phyloP scores from a whole-genome alignment of 106 monocot species.

The Dioscorea dumetorum region DNA sequence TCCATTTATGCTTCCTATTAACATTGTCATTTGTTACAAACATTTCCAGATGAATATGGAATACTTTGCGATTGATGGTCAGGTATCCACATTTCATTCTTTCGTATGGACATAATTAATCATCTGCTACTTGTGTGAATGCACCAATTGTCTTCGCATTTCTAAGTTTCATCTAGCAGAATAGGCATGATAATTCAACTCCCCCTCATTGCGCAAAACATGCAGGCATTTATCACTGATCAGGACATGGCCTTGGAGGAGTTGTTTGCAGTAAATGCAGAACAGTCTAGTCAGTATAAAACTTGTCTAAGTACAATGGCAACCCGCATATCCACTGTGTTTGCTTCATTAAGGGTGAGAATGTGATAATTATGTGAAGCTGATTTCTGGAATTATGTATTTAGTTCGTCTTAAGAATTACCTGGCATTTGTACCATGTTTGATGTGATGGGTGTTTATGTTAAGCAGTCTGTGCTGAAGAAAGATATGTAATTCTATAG shows the following conservation, averaged over 20 bases:
- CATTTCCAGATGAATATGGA: constrained; percentile 82
- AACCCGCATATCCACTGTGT: constrained; percentile 50
- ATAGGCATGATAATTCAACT: too few relatives aligned
- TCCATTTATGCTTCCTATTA: not conserved
- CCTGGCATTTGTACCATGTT: too few relatives aligned
- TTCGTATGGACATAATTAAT: too few relatives aligned
- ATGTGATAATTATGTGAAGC: too few relatives aligned
- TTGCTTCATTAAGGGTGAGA: constrained; percentile 65
- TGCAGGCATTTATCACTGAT: constrained; percentile 65
- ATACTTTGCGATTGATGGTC: constrained; percentile 68
- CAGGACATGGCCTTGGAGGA: constrained; percentile 74
- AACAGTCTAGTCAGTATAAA: constrained; percentile 32
- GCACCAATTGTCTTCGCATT: too few relatives aligned
- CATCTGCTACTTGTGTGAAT: too few relatives aligned
- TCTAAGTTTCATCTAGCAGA: too few relatives aligned
- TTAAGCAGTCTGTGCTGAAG: too few relatives aligned
- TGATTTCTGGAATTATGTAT: too few relatives aligned
- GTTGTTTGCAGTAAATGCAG: constrained; percentile 41
- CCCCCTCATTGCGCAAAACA: not conserved
- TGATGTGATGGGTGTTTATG: too few relatives aligned
- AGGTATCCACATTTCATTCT: constrained; percentile 28
- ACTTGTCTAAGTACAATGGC: constrained; percentile 52
- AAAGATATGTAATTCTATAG: too few relatives aligned
- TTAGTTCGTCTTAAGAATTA: too few relatives aligned
- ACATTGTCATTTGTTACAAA: constrained; percentile 3